These are phyloP conservation scores for Lactifluus piperatus DNA, from an alignment of 768 basidiomycete species.

Conservation along the genomic window DNA sequence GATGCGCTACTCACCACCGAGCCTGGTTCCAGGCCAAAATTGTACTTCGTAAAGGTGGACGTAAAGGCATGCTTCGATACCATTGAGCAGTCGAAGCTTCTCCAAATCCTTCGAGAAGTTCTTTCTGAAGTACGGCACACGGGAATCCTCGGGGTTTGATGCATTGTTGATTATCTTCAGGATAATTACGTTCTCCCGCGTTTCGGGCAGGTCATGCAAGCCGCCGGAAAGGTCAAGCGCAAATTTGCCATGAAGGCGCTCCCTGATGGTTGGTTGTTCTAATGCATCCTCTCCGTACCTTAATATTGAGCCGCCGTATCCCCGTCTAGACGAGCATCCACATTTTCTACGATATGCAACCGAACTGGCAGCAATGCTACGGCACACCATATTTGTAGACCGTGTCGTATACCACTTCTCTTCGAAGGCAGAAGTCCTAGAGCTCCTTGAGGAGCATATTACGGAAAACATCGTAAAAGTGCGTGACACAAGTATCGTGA, in stretches of 20 bases:
- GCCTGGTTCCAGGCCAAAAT: conserved; percentile 50
- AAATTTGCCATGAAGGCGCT: conserved; percentile 51
- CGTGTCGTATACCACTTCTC: conserved; percentile 55
- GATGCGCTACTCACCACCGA: not conserved
- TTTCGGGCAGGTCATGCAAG: conserved; percentile 56
- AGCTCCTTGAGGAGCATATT: conserved; percentile 82
- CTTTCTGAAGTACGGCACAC: conserved; percentile 51
- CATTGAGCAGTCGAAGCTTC: conserved; percentile 79
- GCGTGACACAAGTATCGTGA: not conserved
- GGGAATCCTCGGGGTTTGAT: not conserved
- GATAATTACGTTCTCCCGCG: conserved; percentile 64
- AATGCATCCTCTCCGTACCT: not conserved
- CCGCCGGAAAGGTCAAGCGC: conserved; percentile 48
- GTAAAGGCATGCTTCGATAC: conserved; percentile 96
- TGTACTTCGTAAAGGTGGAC: conserved; percentile 96
- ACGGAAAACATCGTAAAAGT: conserved; percentile 90
- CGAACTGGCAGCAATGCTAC: conserved; percentile 53
- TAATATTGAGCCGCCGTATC: not conserved
- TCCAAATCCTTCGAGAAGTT: conserved; percentile 64
- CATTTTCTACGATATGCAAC: conserved; percentile 67
- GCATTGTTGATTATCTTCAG: conserved; percentile 29
- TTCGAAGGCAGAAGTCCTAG: conserved; percentile 51
- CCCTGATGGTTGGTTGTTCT: conserved; percentile 46
- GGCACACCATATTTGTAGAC: conserved; percentile 80
- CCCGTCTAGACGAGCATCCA: conserved; percentile 54